A percentile compares a stretch with the other conserved stretches of the same genome.
These are phyloP conservation scores for Aurantiochytrium sp. DNA, from an alignment of 108 stramenopile genomes.

Conservation along the genomic window DNA sequence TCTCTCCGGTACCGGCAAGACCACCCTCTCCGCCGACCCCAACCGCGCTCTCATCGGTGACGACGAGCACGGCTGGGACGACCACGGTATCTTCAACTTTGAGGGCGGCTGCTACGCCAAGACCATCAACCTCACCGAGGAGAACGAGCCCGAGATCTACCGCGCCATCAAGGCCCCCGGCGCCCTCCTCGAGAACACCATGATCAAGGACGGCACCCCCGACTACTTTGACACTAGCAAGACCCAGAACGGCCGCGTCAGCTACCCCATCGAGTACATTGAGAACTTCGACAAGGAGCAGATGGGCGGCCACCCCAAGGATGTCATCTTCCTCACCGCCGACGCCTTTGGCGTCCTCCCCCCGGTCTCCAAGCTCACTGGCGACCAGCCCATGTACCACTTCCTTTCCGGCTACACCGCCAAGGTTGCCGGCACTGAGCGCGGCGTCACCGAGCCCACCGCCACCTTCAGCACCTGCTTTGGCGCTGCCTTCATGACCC, in stretches of 20 bases:
- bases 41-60: slow-evolving; percentile 87
- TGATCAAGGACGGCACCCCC: slow-evolving; percentile 56
- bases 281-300: slow-evolving; percentile 66
- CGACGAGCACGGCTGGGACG: slow-evolving; percentile 94
- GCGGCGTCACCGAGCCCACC: slow-evolving; percentile 83
- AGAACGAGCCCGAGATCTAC: slow-evolving; percentile 94
- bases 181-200: slow-evolving; percentile 83
- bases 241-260: slow-evolving; percentile 96
- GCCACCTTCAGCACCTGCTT: slow-evolving; percentile 90
- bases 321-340: slow-evolving; percentile 88
- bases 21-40: slow-evolving; percentile 89
- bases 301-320: slow-evolving; percentile 88
- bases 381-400: slow-evolving; percentile 95
- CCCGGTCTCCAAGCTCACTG: slow-evolving; percentile 78
- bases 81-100: slow-evolving; percentile 93
- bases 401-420: slow-evolving; percentile 94
- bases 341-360: slow-evolving; percentile 96
- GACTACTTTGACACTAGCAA: slow-evolving; percentile 82
- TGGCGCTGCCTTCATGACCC: slow-evolving; percentile 94
- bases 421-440: slow-evolving; percentile 96
- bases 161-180: slow-evolving; percentile 78
- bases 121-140: slow-evolving; percentile 82
- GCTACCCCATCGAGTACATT: slow-evolving; percentile 90
- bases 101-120: slow-evolving; percentile 99
- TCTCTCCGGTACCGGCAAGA: slow-evolving; percentile 87